These are phyloP conservation scores for Phytopythium kandeliae DNA, from an alignment of 352 stramenopile species.

Conservation along the genomic window DNA sequence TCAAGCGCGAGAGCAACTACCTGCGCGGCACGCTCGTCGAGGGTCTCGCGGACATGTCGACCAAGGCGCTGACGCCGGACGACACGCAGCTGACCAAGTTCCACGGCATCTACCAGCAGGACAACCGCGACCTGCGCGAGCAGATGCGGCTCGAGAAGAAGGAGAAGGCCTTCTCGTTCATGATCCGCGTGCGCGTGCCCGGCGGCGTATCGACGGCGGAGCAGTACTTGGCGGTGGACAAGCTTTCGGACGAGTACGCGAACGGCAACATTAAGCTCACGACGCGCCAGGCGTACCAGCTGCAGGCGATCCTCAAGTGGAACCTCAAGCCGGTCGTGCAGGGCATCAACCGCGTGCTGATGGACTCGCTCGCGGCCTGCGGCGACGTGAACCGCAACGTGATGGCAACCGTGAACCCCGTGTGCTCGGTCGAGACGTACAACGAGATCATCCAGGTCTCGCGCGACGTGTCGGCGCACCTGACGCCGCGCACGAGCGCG, in stretches of 20 bases:
- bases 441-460: constrained; percentile 76
- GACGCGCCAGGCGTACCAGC: constrained; percentile 95
- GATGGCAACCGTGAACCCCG: constrained; percentile 89
- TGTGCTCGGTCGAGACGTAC: constrained; percentile 86
- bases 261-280: constrained; percentile 95
- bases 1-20: constrained; percentile 77
- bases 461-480: constrained; percentile 91
- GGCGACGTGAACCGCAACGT: constrained; percentile 97
- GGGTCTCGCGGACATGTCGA: constrained; percentile 65
- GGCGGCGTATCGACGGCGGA: constrained; percentile 91
- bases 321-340: constrained; percentile 96
- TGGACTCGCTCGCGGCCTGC: constrained; percentile 95
- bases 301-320: constrained; percentile 96
- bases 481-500: constrained; percentile 91
- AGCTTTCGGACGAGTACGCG: constrained; percentile 90
- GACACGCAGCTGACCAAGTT: constrained; percentile 93
- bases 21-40: constrained; percentile 62
- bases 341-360: constrained; percentile 87
- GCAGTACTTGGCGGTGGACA: constrained; percentile 93
- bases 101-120: constrained; percentile 97
- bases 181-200: constrained; percentile 96
- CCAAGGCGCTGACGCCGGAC: constrained; percentile 59
- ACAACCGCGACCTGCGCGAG: constrained; percentile 88
- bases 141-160: constrained; percentile 75
- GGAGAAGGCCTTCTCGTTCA: constrained; percentile 95